These are phyloP conservation scores for Lathyrus tuberosus DNA, from an alignment of 306 rosid genomes.

Conservation along the genomic window DNA sequence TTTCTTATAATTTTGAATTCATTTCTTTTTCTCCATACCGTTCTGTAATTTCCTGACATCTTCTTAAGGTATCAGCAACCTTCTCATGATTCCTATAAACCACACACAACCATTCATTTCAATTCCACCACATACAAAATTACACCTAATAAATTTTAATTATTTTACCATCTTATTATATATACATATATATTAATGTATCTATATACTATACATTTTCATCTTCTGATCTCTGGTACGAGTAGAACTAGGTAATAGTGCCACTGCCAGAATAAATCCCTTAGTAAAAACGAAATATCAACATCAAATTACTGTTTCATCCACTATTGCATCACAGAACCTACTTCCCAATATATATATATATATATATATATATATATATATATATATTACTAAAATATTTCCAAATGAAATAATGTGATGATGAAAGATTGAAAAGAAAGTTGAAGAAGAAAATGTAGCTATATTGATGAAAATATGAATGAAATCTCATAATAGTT, in stretches of 20 bases:
- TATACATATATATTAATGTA: not conserved
- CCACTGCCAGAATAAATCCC: constrained; percentile 43
- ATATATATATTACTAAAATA: not conserved
- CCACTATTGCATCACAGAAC: constrained; percentile 40
- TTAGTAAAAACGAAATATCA: constrained; percentile 50
- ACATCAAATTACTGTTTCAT: constrained; percentile 43
- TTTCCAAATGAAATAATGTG: constrained; percentile 38
- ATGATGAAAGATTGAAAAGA: constrained; percentile 40
- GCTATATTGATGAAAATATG: constrained; percentile 32
- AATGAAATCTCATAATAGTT: constrained; percentile 35
- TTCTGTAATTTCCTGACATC: constrained; percentile 58
- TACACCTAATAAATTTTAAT: not conserved
- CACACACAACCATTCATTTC: constrained; percentile 38
- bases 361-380: not conserved
- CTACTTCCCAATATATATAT: not conserved
- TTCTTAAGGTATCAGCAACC: constrained; percentile 38
- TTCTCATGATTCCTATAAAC: constrained; percentile 39
- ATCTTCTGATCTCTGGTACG: constrained; percentile 29
- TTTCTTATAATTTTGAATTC: not conserved
- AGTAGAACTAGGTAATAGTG: constrained; percentile 41
- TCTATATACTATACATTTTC: not conserved
- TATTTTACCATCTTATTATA: not conserved
- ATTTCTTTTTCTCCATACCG: constrained; percentile 33
- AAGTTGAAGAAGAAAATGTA: constrained; percentile 27
- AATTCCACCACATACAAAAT: constrained; percentile 33